phyloP scores from a whole-genome alignment of 139 green algal species.

The Eudorina sp. region DNA sequence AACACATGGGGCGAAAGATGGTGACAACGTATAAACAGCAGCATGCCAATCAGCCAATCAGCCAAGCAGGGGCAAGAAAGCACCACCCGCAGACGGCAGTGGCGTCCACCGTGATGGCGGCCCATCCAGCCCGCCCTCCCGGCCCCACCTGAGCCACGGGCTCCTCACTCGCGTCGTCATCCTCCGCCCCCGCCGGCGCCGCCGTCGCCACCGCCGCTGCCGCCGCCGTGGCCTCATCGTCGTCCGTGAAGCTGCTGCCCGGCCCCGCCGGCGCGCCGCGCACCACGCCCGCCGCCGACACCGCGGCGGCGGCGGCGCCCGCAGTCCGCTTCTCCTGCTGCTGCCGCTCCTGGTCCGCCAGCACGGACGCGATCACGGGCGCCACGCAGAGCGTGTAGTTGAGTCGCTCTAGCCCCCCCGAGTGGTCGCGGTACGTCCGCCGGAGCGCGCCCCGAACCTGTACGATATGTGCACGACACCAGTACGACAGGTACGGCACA shows the following conservation, averaged over 20 bases:
- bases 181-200: neutral
- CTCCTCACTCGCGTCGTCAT: neutral
- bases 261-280: neutral
- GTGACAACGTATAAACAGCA: too few relatives aligned
- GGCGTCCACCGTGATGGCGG: too few relatives aligned
- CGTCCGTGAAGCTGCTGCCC: conserved; percentile 9
- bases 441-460: conserved; percentile 40
- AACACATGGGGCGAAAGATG: too few relatives aligned
- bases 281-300: neutral
- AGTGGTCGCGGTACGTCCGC: conserved; percentile 26
- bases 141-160: conserved; percentile 46
- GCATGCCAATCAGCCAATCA: too few relatives aligned
- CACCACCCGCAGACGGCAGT: too few relatives aligned
- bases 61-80: too few relatives aligned
- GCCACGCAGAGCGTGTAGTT: conserved; percentile 58
- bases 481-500: neutral
- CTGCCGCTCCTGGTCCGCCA: conserved; percentile 32
- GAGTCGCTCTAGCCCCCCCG: conserved; percentile 48
- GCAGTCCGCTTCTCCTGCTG: neutral
- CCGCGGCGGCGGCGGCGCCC: neutral
- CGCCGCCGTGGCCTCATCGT: conserved; percentile 20
- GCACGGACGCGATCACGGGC: conserved; percentile 47
- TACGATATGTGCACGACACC: neutral
- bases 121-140: too few relatives aligned
- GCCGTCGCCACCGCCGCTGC: conserved; percentile 11